Evolutionary conservation across 2,329 filamentous ascomycete species (phyloP), one percentile per base, ranked within the genome.

Genomic region (Tolypocladium tropicale): DNA sequence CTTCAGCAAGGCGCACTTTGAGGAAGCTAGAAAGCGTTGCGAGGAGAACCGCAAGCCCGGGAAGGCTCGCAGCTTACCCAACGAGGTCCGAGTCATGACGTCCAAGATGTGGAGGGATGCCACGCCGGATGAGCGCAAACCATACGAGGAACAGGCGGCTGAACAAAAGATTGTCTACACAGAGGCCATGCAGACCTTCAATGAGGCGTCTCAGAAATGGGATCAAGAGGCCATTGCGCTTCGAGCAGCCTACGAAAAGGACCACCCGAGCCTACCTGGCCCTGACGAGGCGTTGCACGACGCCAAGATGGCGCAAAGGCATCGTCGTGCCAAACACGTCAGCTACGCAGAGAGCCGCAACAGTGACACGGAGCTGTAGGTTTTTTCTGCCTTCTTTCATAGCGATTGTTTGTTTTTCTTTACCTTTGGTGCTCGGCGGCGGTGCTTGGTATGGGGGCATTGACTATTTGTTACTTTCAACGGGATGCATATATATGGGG

Each of bases 101-200:
- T 92, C 92, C 32, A 86, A 88, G 67, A 92, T 94, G 85, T 99
- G 94, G 94, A 89, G 88, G 63, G 87, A 89, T 53, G 84, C 89
- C 0, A 72, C 78, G 2, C 77, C 83, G 6, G 88, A 88, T 49
- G 80, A 84, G 62, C 89, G 87, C 65, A 79, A 81, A 66, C 92
- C 91, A 1, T 97, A 89, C 65, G 80, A 92, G 52, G 85, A 90
- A 32, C 80, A 86, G 67, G 89, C 88, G 4, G 79, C 85, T 55
- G 78, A 79, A 54, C 86, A 90, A 62, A 92, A 92, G 68, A 77
- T 79, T 56, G 76, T 72, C 2, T 88, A 91, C 61, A 76, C 76
- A 32, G 75, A 77, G 39, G 78, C 79, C 7, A 66, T 87, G 55
- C 77, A 76, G 18, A 76, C 76, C 25, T 90, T 83, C 69, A 83